Conservation (phyloP, 140 eudicot genomes). For the Ambrosia hybrid region DNA sequence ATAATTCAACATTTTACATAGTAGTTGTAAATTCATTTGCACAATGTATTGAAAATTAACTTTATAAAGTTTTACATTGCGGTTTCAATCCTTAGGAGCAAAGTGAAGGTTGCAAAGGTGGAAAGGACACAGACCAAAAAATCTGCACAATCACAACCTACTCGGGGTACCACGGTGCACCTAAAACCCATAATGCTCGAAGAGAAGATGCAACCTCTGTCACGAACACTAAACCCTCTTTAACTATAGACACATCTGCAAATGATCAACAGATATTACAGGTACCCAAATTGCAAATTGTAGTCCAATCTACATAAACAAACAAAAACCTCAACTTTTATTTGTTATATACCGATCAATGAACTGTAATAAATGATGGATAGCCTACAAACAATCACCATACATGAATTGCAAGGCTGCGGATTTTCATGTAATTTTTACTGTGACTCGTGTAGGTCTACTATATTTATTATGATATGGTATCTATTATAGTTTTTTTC, state of each 20-base stretch:
- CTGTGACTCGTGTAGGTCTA: no score
- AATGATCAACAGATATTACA: constrained; percentile 65
- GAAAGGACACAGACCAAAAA: neutral
- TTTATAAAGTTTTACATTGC: no score
- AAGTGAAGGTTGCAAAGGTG: neutral
- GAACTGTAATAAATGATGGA: constrained; percentile 78
- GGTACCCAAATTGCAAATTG: neutral
- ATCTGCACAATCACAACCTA: neutral
- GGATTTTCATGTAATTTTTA: no score
- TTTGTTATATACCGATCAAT: constrained; percentile 59
- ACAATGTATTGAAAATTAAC: neutral
- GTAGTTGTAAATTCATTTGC: no score
- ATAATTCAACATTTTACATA: no score
- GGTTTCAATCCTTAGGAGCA: no score
- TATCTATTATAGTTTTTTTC: no score
- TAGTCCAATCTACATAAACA: neutral
- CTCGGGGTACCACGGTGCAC: neutral
- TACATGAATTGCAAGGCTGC: no score
- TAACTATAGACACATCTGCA: constrained; percentile 46
- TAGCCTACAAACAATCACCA: constrained; percentile 31
- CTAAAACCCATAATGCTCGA: neutral
- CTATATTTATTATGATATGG: no score
- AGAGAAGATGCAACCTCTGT: constrained; percentile 44
- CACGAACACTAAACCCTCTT: constrained; percentile 45
- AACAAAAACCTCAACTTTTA: constrained; percentile 15